Evolutionary conservation across 1,284 basidiomycete species (phyloP), one percentile per base, ranked within the genome.

Genomic region (Pseudozyma flocculosa): DNA sequence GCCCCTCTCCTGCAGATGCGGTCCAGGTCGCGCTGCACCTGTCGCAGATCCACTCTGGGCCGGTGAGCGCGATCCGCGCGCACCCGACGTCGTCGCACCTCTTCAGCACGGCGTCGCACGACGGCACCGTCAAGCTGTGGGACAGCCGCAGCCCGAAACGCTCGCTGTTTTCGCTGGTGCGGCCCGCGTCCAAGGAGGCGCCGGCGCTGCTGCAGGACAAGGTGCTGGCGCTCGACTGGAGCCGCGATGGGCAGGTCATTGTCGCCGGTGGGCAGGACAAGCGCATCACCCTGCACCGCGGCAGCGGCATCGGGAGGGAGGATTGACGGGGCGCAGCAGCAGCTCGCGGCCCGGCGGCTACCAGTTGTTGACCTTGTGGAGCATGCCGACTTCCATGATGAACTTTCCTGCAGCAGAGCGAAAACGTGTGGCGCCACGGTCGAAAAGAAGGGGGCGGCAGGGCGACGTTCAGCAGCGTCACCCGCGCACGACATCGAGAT

Each of bases 341-440:
- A 8, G 37, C 19, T 38, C 10, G 10, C 11, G 15, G 19, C 17
- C 15, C 17, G 37, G 23, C 84, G 50, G 87, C 68, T 40, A 79
- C 89, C 88, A 91, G 23, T 83, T 83, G 70, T 90, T 90, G 73
- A 89, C 87, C 74, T 90, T 90, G 47, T 88, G 80, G 4, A 91
- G 78, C 69, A 84, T 85, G 80, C 89, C 88, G 40, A 86, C 83
- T 75, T 92, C 89, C 39, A 92, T 81, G n/a, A 92, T 82, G 71
- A 87, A 29, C 26, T 29, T 29, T 29, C 26, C 26, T 29, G 90
- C 7, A 62, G 26, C 26, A 29, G 36, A 49, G 17, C 13, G 15
- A 37, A 30, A 10, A 43, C 38, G 19, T 15, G n/a, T n/a, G n/a
- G n/a, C n/a, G n/a, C n/a, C n/a, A n/a, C n/a, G n/a, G n/a, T n/a